These are phyloP conservation scores for Neurospora sp. DNA, from an alignment of 495 filamentous ascomycete species.

Conservation along the genomic window DNA sequence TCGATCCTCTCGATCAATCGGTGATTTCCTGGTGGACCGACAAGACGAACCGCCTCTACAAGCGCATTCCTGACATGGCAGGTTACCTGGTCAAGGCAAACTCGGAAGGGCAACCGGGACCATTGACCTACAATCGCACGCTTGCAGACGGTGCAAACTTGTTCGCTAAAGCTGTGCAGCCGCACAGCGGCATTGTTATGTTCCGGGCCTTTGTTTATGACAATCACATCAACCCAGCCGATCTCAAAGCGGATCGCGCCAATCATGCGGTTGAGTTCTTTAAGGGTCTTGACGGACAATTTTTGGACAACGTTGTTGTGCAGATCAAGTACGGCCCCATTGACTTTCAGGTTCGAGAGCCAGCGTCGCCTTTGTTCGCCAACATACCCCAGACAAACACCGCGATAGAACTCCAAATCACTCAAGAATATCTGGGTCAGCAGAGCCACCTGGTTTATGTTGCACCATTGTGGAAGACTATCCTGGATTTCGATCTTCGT, in stretches of 20 bases:
- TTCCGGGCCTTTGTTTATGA: conserved; percentile 71
- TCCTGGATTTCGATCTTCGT: conserved; percentile 57
- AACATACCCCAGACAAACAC: conserved; percentile 47
- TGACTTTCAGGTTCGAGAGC: conserved; percentile 69
- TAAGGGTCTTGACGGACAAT: conserved; percentile 51
- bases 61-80: conserved; percentile 52
- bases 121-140: conserved; percentile 59
- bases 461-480: conserved; percentile 55
- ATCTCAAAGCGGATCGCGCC: conserved; percentile 59
- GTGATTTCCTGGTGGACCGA: conserved; percentile 55
- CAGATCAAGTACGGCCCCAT: conserved; percentile 70
- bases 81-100: conserved; percentile 67
- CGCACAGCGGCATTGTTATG: conserved; percentile 58
- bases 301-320: conserved; percentile 59
- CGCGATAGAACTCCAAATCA: conserved; percentile 57
- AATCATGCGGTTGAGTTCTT: conserved; percentile 63
- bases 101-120: conserved; percentile 65
- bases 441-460: conserved; percentile 60
- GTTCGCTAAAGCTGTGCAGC: conserved; percentile 51
- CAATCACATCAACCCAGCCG: conserved; percentile 35
- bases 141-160: conserved; percentile 61
- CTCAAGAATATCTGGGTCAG: conserved; percentile 64
- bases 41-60: conserved; percentile 49
- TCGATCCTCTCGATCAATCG: conserved; percentile 50
- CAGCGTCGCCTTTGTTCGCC: conserved; percentile 59